phyloP scores from a whole-genome alignment of 2,329 filamentous ascomycete genomes.

The Xylaria sp. region DNA sequence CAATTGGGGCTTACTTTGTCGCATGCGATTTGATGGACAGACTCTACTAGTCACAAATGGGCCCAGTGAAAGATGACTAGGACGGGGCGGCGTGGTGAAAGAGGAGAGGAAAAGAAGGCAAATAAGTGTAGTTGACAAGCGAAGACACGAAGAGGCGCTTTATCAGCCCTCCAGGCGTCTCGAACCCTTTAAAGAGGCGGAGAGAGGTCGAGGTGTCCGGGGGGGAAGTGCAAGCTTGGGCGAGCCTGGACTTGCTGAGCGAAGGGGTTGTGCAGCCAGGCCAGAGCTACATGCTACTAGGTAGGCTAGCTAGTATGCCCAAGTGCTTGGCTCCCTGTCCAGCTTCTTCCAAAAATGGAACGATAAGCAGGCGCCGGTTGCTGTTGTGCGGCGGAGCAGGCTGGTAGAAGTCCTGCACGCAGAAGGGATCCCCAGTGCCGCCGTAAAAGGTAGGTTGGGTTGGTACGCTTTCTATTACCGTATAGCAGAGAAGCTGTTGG shows the following conservation, averaged over 20 bases:
- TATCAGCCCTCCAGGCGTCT: conserved; percentile 28
- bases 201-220: background rate
- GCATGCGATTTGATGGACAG: conserved; percentile 42
- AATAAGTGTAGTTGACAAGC: conserved; percentile 24
- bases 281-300: conserved; percentile 8
- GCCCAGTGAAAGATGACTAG: conserved; percentile 31
- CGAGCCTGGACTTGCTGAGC: conserved; percentile 24
- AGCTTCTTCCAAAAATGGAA: conserved; percentile 31
- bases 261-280: conserved; percentile 23
- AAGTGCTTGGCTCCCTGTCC: conserved; percentile 22
- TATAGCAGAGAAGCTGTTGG: background rate
- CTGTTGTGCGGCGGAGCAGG: conserved; percentile 32
- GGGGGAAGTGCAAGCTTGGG: background rate
- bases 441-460: conserved; percentile 6
- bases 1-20: conserved; percentile 41
- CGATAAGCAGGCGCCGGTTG: conserved; percentile 21
- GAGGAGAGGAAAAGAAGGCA: conserved; percentile 26
- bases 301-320: conserved; percentile 5
- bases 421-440: background rate
- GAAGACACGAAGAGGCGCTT: conserved; percentile 32
- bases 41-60: conserved; percentile 40
- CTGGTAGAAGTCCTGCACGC: background rate
- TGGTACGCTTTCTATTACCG: background rate
- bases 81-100: conserved; percentile 24
- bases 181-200: conserved; percentile 16